Percentiles rank a stretch among this genome's conserved stretches.
phyloP scores from a whole-genome alignment of 805 yeast species.

The Cephaloascus albidus region DNA sequence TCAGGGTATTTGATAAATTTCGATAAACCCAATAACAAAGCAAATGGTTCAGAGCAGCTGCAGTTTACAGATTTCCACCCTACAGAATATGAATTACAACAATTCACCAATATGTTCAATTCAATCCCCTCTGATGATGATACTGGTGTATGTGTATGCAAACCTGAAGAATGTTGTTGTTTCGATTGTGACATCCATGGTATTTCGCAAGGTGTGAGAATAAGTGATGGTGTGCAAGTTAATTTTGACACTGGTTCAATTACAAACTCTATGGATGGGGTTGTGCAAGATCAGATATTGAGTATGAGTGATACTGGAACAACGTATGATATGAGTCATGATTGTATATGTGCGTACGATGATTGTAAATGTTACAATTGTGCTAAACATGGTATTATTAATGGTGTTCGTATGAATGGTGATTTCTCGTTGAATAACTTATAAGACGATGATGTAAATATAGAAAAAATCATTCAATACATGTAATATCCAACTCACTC shows the following conservation, averaged over 20 bases:
- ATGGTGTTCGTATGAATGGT: not conserved
- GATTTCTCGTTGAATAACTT: too few species aligned
- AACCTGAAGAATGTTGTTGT: constrained; percentile 20
- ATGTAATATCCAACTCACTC: not conserved
- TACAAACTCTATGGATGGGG: not conserved
- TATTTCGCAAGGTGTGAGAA: constrained; percentile 16
- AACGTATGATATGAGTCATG: not conserved
- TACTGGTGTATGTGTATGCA: constrained; percentile 7
- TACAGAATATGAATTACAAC: not conserved
- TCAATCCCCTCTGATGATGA: not conserved
- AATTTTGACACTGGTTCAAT: not conserved
- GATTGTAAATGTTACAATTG: not conserved
- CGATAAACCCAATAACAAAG: not conserved
- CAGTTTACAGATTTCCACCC: not conserved
- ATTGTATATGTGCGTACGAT: not conserved
- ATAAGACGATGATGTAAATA: too few species aligned
- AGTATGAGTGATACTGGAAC: not conserved
- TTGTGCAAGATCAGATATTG: not conserved
- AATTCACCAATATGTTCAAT: not conserved
- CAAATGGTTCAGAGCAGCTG: too few species aligned
- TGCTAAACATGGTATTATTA: not conserved
- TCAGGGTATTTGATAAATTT: not conserved
- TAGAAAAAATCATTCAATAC: too few species aligned
- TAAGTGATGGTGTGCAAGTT: constrained; percentile 15
- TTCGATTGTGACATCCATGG: constrained; percentile 22